Base-by-base conservation (phyloP, 257 asterid species). In the Rauvolfia tetraphylla region DNA sequence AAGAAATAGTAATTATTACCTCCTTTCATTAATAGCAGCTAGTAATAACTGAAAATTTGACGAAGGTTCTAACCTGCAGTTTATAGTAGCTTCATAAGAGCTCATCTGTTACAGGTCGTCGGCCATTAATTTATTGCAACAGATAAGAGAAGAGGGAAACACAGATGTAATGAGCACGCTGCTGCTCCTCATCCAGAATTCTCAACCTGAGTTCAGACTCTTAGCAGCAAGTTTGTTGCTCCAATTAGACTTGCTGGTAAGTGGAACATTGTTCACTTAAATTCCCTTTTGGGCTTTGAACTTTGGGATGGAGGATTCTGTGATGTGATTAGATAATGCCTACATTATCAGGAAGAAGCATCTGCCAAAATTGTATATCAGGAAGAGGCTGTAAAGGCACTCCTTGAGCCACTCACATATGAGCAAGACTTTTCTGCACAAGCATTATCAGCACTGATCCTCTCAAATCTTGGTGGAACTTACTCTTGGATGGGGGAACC, bases 401-500 rank as follows among this genome's bases (percentile, higher is more conserved):
- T 94, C 29, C 81, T 94, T 10, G 87, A 86, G 67, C 82, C 95
- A 38, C 80, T 90, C 71, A 72, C 82, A 56, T 75, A 83, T 75
- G 95, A 92, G 77, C 91, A 87, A 34, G 82, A 82, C 36, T 78
- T 84, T 4, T 67, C 80, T 25, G 73, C 80, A 41, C 95, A 89
- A 78, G 81, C 89, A 51, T 75, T 88, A 70, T 88, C 97, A 39
- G 91, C 96, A 2, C 87, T 82, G 85, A 86, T 92, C 68, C 77
- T 94, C 58, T 84, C 98, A 53, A 92, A 89, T 82, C 86, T 92
- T 41, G 97, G 97, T 39, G 98, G 98, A 61, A 94, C 97, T 72
- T 88, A 81, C 83, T 87, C 97, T 72, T 94, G 97, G 97, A 80
- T 89, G 15, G 97, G 97, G 54, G 96, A 94, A 57, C 87, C 97